A percentile compares a stretch with the other conserved stretches of the same genome.
These are phyloP conservation scores for Rhodotorula sp. DNA, from an alignment of 1,284 basidiomycete genomes.

Conservation along the genomic window DNA sequence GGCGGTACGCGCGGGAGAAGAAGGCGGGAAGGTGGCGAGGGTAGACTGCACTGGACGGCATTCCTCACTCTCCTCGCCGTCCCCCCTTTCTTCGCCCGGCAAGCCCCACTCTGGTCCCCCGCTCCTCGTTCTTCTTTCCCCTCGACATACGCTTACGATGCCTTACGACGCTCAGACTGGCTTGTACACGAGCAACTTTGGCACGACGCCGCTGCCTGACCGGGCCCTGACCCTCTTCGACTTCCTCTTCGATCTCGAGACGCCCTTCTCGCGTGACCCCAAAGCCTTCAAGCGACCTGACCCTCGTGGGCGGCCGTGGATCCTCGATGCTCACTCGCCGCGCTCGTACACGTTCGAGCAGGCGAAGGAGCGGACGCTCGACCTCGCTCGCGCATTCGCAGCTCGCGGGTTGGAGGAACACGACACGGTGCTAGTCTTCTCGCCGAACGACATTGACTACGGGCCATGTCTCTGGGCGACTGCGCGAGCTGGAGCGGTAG, in stretches of 20 bases:
- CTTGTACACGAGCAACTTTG: constrained; percentile 13
- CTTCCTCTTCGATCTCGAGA: constrained; percentile 25
- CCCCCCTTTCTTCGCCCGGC: neutral
- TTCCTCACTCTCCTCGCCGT: neutral
- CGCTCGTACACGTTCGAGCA: constrained; percentile 13
- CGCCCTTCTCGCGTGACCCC: neutral
- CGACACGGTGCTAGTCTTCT: constrained; percentile 19
- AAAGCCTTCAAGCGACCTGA: neutral
- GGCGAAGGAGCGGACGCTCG: constrained; percentile 3
- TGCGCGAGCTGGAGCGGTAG: constrained; percentile 67
- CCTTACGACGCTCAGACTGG: constrained; percentile 30
- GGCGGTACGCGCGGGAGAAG: no score
- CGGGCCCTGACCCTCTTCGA: constrained; percentile 24
- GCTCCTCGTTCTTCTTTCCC: neutral
- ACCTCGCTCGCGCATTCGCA: constrained; percentile 26
- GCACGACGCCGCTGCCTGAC: constrained; percentile 7
- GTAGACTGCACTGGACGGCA: neutral
- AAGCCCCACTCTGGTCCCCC: neutral
- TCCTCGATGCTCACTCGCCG: constrained; percentile 22
- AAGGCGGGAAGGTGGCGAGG: no score
- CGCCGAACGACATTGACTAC: constrained; percentile 57
- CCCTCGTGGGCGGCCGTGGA: constrained; percentile 13
- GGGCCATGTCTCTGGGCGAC: constrained; percentile 69
- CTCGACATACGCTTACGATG: constrained; percentile 4
- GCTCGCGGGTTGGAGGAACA: constrained; percentile 9